Evolutionary conservation across 176 grass and related monocot species (phyloP).

Genomic region (Oryza meridionalis): DNA sequence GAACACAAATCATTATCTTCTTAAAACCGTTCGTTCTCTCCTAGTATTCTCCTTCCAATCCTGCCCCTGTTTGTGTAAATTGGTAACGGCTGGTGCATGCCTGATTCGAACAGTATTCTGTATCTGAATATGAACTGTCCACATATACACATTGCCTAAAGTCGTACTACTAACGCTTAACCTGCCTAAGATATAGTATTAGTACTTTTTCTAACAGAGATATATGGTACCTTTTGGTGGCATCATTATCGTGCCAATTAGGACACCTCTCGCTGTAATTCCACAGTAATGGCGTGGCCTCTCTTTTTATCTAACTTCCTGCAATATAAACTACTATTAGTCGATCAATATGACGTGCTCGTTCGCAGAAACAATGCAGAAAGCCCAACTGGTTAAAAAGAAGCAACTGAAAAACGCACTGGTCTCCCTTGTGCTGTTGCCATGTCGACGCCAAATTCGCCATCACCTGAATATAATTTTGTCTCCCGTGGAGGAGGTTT

Average conservation of each 20-base stretch:
- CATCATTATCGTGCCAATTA: background rate
- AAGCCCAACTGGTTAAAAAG: background rate
- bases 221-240: background rate
- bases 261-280: background rate
- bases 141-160: background rate
- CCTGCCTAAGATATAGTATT: background rate
- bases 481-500: background rate
- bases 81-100: background rate
- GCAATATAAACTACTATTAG: no score
- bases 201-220: background rate
- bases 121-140: background rate
- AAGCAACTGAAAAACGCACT: background rate
- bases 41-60: background rate
- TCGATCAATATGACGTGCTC: background rate
- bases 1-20: background rate
- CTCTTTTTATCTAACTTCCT: background rate
- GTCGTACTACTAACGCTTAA: background rate
- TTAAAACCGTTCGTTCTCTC: background rate
- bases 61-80: background rate
- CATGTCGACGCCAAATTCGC: constrained; percentile 25
- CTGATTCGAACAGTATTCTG: background rate
- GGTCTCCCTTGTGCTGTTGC: background rate
- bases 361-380: background rate
- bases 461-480: constrained; percentile 22
- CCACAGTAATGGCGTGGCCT: background rate